Evolutionary conservation across 106 monocot genomes (phyloP).

Genomic region (Amphibolis antarctica): DNA sequence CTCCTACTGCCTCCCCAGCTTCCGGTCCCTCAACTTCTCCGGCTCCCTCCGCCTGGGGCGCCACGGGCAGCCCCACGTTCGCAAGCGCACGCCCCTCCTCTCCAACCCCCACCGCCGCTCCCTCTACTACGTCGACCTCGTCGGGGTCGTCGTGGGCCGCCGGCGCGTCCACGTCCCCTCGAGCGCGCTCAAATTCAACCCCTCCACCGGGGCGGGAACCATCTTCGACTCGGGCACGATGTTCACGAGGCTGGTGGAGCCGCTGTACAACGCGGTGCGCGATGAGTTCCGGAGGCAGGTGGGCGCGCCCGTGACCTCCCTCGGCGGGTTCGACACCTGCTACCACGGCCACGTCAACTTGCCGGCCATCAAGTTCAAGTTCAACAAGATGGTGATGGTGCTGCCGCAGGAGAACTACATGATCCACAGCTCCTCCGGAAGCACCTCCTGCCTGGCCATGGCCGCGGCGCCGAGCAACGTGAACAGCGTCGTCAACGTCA

Average conservation of each 20-base stretch:
- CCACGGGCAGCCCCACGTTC: conserved; percentile 46
- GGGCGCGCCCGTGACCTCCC: conserved; percentile 27
- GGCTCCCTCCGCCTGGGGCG: conserved; percentile 86
- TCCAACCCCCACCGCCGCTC: conserved; percentile 65
- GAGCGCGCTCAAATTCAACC: conserved; percentile 46
- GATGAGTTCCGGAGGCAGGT: conserved; percentile 60
- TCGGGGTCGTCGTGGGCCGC: conserved; percentile 48
- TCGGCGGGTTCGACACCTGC: conserved; percentile 98
- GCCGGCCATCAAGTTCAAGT: conserved; percentile 60
- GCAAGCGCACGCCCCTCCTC: conserved; percentile 65
- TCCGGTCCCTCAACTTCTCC: conserved; percentile 76
- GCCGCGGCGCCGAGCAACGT: conserved; percentile 69
- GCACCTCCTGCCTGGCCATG: conserved; percentile 64
- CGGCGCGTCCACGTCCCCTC: conserved; percentile 27
- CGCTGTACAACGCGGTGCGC: conserved; percentile 55
- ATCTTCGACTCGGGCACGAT: conserved; percentile 91
- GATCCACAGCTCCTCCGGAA: conserved; percentile 67
- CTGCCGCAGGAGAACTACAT: conserved; percentile 65
- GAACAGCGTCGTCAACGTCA: conserved; percentile 84
- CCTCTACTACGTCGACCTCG: conserved; percentile 82
- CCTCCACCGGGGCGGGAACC: conserved; percentile 73
- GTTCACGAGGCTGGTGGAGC: conserved; percentile 75
- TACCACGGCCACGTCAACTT: conserved; percentile 38
- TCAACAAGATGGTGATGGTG: conserved; percentile 68
- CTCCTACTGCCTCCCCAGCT: conserved; percentile 93